These are phyloP conservation scores for Neckera pumila DNA, from an alignment of 225 moss, liverwort and hornwort species.

Conservation along the genomic window DNA sequence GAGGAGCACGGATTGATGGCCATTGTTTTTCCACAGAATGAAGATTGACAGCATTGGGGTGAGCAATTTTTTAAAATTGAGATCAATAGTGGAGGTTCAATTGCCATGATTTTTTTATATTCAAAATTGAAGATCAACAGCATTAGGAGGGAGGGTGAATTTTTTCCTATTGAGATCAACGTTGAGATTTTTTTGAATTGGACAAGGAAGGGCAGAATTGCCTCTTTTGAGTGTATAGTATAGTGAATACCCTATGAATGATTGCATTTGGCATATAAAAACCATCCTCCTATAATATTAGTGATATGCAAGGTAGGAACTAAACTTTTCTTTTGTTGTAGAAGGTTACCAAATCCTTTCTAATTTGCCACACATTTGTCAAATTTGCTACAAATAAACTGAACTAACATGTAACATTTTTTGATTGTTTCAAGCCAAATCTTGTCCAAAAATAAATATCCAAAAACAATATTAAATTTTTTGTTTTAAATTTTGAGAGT, in stretches of 20 bases:
- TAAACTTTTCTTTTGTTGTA: background rate
- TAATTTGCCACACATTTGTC: background rate
- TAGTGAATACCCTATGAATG: background rate
- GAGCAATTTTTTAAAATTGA: too few species aligned
- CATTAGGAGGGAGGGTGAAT: too few species aligned
- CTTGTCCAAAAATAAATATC: background rate
- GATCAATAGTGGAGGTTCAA: too few species aligned
- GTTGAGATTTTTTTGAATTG: too few species aligned
- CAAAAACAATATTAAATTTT: background rate
- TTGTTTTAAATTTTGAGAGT: background rate
- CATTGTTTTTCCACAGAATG: too few species aligned
- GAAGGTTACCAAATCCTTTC: background rate
- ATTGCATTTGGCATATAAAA: background rate
- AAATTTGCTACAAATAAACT: background rate
- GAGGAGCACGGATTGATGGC: fast-evolving
- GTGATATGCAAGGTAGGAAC: too few species aligned
- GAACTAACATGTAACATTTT: fast-evolving
- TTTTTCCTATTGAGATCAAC: too few species aligned
- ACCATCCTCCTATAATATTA: background rate
- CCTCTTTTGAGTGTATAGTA: too few species aligned
- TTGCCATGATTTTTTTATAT: too few species aligned
- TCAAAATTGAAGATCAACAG: too few species aligned
- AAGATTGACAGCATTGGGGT: too few species aligned
- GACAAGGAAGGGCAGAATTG: too few species aligned
- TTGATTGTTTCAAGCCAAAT: background rate